Base-by-base conservation (phyloP, 257 asterid species). In the Przewalskia tangutica region DNA sequence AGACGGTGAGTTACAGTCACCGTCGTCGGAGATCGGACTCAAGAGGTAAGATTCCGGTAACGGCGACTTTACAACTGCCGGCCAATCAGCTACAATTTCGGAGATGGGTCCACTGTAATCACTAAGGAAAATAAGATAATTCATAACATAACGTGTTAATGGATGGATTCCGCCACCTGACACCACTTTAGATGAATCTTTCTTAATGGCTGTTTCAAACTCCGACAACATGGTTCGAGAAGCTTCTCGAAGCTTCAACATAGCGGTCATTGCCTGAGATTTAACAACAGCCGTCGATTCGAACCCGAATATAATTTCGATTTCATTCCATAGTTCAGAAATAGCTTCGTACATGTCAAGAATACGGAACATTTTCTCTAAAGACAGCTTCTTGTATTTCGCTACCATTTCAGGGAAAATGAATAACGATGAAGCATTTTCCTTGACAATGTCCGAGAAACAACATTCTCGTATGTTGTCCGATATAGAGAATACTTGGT, bases 141-240 rank as follows among this genome's bases (percentile, higher is more conserved):
- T 95, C 98, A 95, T 95, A 82, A 93, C 98, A 87, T 95, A 95
- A 56, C 98, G 97, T 3, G 98, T 90, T 79, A 95, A 91, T 0
- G 98, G 98, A 59, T 95, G 98, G 14, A 93, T 88, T 5, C 91
- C 93, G 34, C 98, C 97, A 73, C 88, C 91, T 53, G 88, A 53
- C 3, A 89, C 85, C 8, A 91, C 65, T 70, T 89, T 93, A 1
- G 97, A 91, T 1, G 95, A 66, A 71, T 93, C 98, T 85, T 93
- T 93, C 87, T 91, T 92, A 84, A 95, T 90, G 55, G 98, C 98
- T 46, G 89, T 82, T 87, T 95, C 97, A 10, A 95, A 93, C 82
- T 93, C 93, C 32, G 83, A 34, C 18, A 95, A 68, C 91, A 95
- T 92, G 2, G 12, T 50, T 23, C 94, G 83, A 54, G 91, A 93